A percentile compares a stretch with the other conserved stretches of the same genome.
phyloP scores from a whole-genome alignment of 139 green algal genomes.

The Klebsormidium nitens region DNA sequence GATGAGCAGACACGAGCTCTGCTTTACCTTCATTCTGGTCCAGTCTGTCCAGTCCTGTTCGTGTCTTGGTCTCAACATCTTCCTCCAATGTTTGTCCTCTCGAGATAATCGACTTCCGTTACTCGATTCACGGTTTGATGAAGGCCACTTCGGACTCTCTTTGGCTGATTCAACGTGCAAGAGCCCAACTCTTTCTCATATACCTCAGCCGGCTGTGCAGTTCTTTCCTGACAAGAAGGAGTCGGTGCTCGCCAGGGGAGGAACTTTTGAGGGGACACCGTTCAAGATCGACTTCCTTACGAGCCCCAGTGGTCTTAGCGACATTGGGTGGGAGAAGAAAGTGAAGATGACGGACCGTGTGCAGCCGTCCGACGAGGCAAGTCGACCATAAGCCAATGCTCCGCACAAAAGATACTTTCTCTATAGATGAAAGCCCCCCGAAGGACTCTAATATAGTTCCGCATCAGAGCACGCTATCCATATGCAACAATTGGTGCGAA shows the following conservation, averaged over 20 bases:
- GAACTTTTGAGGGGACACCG: constrained; percentile 15
- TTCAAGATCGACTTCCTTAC: constrained; percentile 69
- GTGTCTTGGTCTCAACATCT: neutral
- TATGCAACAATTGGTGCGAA: too few species aligned
- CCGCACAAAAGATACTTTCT: too few species aligned
- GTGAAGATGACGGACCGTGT: constrained; percentile 40
- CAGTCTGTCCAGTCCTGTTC: neutral
- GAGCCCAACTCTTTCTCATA: neutral
- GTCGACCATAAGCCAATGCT: too few species aligned
- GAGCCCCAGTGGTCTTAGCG: constrained; percentile 48
- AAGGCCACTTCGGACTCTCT: neutral
- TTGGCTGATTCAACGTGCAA: neutral
- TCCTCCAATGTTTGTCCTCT: neutral
- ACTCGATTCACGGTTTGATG: neutral
- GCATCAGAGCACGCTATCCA: too few species aligned
- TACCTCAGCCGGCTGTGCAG: neutral
- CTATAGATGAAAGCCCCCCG: too few species aligned
- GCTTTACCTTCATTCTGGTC: too few species aligned
- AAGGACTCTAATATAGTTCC: too few species aligned
- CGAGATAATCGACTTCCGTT: neutral
- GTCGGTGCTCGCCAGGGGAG: constrained; percentile 1
- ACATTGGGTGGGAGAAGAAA: constrained; percentile 52
- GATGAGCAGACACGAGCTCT: neutral
- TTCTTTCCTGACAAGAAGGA: constrained; percentile 35
- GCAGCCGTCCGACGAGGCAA: constrained; percentile 46